Conservation (phyloP, 2,329 filamentous ascomycete genomes). For the Alternaria consortialis region DNA sequence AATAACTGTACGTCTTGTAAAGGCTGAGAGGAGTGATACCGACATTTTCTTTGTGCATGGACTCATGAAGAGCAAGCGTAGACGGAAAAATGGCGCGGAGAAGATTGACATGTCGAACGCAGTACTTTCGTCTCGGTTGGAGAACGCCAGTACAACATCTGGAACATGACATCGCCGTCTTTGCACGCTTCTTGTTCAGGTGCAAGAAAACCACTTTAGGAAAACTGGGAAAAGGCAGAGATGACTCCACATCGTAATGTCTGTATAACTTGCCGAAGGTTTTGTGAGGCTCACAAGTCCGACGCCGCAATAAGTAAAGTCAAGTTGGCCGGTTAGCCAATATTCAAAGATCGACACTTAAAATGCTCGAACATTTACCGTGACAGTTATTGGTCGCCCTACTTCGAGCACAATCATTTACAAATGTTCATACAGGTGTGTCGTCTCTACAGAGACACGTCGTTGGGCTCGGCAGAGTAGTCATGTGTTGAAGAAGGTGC, state of each 20-base stretch:
- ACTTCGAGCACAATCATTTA: not conserved
- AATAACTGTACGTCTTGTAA: not conserved
- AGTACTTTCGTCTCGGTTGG: not conserved
- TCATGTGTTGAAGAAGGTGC: not conserved
- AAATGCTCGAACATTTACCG: not conserved
- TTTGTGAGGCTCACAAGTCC: conserved; percentile 1
- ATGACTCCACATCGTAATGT: not conserved
- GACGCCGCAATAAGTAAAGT: not conserved
- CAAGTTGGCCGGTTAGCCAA: conserved; percentile 1
- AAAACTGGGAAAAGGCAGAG: not conserved
- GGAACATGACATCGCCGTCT: not conserved
- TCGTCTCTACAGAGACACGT: not conserved
- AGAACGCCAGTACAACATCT: not conserved
- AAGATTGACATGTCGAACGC: not conserved
- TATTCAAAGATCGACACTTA: not conserved
- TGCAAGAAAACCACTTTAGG: not conserved
- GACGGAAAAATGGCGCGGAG: not conserved
- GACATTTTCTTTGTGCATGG: not conserved
- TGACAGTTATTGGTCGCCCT: conserved; percentile 1
- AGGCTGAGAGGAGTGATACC: not conserved
- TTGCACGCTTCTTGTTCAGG: not conserved
- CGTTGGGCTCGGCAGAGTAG: not conserved
- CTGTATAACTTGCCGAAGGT: not conserved
- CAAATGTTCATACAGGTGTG: not conserved
- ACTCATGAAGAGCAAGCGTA: not conserved